phyloP scores from a whole-genome alignment of 2,329 filamentous ascomycete genomes.

The Calycina herbarum region DNA sequence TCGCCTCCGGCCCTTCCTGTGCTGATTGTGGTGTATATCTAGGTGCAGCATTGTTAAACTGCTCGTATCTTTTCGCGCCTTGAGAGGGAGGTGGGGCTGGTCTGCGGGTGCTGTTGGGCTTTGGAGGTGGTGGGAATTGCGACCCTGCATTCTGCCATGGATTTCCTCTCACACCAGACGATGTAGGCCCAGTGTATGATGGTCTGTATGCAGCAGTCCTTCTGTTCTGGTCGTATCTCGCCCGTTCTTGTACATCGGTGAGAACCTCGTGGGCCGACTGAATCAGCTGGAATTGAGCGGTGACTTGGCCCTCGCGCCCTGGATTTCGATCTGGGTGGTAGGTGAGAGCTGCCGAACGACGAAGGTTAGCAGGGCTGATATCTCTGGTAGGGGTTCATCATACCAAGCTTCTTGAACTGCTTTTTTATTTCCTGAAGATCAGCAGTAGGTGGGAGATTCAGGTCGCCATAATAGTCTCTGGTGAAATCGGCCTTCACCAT shows the following conservation, averaged over 20 bases:
- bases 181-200: constrained; percentile 21
- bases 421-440: constrained; percentile 66
- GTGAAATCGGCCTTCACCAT: constrained; percentile 40
- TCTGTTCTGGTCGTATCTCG: constrained; percentile 37
- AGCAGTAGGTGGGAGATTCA: constrained; percentile 59
- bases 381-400: constrained; percentile 20
- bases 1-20: constrained; percentile 35
- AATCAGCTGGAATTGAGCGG: constrained; percentile 68
- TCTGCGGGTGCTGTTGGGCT: constrained; percentile 29
- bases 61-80: constrained; percentile 35
- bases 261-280: constrained; percentile 70
- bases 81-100: constrained; percentile 32
- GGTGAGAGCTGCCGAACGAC: constrained; percentile 51
- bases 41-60: constrained; percentile 30
- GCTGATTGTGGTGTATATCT: constrained; percentile 30
- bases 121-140: constrained; percentile 36
- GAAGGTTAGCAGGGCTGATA: constrained; percentile 19
- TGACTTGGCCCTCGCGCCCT: constrained; percentile 64
- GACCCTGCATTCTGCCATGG: constrained; percentile 36
- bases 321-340: constrained; percentile 73
- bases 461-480: constrained; percentile 66
- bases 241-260: constrained; percentile 39
- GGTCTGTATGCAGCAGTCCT: constrained; percentile 21
- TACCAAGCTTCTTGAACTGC: constrained; percentile 67
- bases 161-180: constrained; percentile 35